Evolutionary conservation across 164 flowering plant species (phyloP), one percentile per base, ranked within the genome.

Genomic region (Sedum album): DNA sequence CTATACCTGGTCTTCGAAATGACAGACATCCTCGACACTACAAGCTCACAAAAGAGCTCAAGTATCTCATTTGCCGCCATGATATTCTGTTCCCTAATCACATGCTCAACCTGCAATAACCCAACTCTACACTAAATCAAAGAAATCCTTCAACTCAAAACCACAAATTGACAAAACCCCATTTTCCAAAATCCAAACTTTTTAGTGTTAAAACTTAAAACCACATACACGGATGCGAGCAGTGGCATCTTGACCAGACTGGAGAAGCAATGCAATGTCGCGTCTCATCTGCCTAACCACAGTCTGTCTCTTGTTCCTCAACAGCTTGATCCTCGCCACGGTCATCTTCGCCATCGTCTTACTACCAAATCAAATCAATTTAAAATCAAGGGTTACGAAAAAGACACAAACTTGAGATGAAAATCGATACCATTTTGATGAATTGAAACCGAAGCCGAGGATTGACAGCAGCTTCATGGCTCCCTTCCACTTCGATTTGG

Each of bases 1-100:
- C 28, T 44, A 42, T 35, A 88, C 97, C 88, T 87, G 73, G 81
- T 90, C 78, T 90, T 93, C 60, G 96, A 75, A 69, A 94, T 90
- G 68, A 94, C 86, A 3, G 95, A 48, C 55, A 91, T 82, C 46
- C 97, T 86, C 25, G 86, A 72, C 46, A 88, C 93, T 33, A 94
- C 70, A 31, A 89, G 80, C 66, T 90, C 97, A 68, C 99, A 94
- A 82, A 94, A 94, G 66, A 94, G 90, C 79, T 91, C 99, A 73
- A 94, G 78, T 68, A 91, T 78, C 77, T 94, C 97, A 75, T 90
- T 90, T 57, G 98, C 97, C 51, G 95, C 95, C 90, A 89, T 79
- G 61, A 85, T 75, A 76, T 94, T 94, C 82, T 94, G 96, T 67
- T 91, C 98, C 73, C 98, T 77, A n/a, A 94, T 87, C 63, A 91